Evolutionary conservation across 208 protist species (phyloP).

Genomic region (Phytomonas sp.): DNA sequence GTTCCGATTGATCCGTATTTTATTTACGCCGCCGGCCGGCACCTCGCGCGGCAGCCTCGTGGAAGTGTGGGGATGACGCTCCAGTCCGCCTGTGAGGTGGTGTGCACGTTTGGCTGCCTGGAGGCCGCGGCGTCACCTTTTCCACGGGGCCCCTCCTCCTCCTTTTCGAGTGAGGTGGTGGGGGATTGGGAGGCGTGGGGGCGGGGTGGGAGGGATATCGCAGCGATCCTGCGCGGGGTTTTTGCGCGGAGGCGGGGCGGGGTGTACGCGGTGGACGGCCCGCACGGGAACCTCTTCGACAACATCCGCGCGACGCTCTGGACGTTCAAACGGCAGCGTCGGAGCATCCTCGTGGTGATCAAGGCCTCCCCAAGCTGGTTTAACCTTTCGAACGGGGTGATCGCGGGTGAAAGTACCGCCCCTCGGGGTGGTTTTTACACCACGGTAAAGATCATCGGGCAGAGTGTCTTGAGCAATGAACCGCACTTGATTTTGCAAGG

Average conservation of each 20-base stretch:
- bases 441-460: constrained; percentile 66
- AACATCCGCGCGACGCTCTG: constrained; percentile 66
- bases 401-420: constrained; percentile 22
- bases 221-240: constrained; percentile 28
- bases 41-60: constrained; percentile 31
- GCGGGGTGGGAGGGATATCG: constrained; percentile 18
- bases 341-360: constrained; percentile 48
- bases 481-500: constrained; percentile 66
- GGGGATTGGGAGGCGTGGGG: constrained; percentile 47
- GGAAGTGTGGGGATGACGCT: constrained; percentile 53
- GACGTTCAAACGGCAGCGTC: constrained; percentile 55
- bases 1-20: constrained; percentile 80
- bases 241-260: constrained; percentile 52
- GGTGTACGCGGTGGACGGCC: constrained; percentile 57
- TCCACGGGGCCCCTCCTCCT: constrained; percentile 14
- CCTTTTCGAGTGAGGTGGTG: constrained; percentile 13
- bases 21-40: constrained; percentile 59
- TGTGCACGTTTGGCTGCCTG: constrained; percentile 53
- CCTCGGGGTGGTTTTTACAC: constrained; percentile 53
- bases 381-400: constrained; percentile 34
- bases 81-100: constrained; percentile 55
- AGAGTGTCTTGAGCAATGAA: constrained; percentile 41
- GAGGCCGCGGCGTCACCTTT: constrained; percentile 35
- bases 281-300: constrained; percentile 64
- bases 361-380: constrained; percentile 63